Evolutionary conservation across 768 basidiomycete genomes (phyloP).

Genomic region (Panaeolus cyanescens): DNA sequence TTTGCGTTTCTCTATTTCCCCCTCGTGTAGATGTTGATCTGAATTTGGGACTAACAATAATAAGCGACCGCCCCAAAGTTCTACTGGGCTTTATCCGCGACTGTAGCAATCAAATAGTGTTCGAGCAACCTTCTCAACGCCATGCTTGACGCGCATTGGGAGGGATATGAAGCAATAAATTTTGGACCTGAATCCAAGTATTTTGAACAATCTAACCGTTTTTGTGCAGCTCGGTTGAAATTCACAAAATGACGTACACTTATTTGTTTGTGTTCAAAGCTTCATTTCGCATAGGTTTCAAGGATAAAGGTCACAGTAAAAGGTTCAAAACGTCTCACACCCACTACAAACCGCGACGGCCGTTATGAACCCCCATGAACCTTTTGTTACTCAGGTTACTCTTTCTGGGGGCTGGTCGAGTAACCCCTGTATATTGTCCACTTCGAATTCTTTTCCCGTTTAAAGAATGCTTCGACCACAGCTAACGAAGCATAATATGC

Average conservation of each 20-base stretch:
- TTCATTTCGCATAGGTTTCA: slow-evolving; percentile 8
- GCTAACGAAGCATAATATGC: background rate
- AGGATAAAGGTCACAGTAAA: background rate
- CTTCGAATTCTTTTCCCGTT: background rate
- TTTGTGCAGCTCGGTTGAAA: slow-evolving; percentile 20
- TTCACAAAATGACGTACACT: slow-evolving; percentile 3
- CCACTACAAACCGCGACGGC: background rate
- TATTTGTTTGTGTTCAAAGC: slow-evolving; percentile 8
- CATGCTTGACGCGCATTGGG: slow-evolving; percentile 8
- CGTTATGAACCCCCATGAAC: too few species aligned
- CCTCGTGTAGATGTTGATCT: background rate
- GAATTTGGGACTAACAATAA: background rate
- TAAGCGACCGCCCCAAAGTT: background rate
- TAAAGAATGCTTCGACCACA: background rate
- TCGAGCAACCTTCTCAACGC: background rate
- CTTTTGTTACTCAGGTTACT: too few species aligned
- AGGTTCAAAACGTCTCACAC: background rate
- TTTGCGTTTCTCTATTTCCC: background rate
- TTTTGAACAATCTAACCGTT: slow-evolving; percentile 33
- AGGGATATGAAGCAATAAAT: slow-evolving; percentile 4
- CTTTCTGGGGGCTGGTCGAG: too few species aligned
- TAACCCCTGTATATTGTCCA: background rate
- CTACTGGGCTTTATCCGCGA: background rate
- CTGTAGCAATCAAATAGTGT: background rate
- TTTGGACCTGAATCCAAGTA: slow-evolving; percentile 19